Percentiles rank a stretch among this genome's conserved stretches.
These are phyloP conservation scores for Lentinula detonsa DNA, from an alignment of 768 basidiomycete genomes.

Conservation along the genomic window DNA sequence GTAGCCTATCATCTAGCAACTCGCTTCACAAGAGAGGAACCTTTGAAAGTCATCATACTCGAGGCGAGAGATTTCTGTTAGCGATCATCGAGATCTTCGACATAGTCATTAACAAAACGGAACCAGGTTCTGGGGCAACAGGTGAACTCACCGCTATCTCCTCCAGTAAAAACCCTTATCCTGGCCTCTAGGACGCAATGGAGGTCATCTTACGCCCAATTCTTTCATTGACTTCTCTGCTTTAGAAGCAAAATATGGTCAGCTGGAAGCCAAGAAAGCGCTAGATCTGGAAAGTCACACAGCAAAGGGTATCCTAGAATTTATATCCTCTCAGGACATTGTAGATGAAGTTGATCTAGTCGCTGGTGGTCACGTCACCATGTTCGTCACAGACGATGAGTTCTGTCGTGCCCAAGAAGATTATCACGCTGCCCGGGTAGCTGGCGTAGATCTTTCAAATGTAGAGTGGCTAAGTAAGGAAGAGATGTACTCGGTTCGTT, in stretches of 20 bases:
- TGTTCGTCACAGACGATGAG: conserved; percentile 46
- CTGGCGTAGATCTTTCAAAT: conserved; percentile 39
- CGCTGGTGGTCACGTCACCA: conserved; percentile 42
- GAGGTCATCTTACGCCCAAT: conserved; percentile 63
- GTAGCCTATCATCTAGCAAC: conserved; percentile 65
- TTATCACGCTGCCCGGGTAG: conserved; percentile 45
- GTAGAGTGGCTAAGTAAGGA: conserved; percentile 42
- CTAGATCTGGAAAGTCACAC: conserved; percentile 57
- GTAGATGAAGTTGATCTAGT: conserved; percentile 55
- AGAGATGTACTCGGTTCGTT: conserved; percentile 41
- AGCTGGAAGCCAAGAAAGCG: conserved; percentile 48
- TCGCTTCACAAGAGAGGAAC: conserved; percentile 7
- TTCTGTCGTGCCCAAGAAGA: conserved; percentile 31
- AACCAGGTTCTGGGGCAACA: conserved; percentile 67
- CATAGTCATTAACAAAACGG: neutral
- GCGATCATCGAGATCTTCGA: conserved; percentile 1
- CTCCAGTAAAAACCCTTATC: neutral
- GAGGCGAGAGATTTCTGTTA: conserved; percentile 85
- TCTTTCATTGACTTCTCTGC: conserved; percentile 39
- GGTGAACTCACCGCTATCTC: conserved; percentile 31
- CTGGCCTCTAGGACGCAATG: conserved; percentile 58
- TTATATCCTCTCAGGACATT: conserved; percentile 41
- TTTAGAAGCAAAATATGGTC: conserved; percentile 33
- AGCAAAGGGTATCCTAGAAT: conserved; percentile 34
- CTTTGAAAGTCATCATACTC: conserved; percentile 54